A percentile compares a stretch with the other conserved stretches of the same genome.
Evolutionary conservation across 345 rosid genomes (phyloP).

Genomic region (Aquilaria sinensis): DNA sequence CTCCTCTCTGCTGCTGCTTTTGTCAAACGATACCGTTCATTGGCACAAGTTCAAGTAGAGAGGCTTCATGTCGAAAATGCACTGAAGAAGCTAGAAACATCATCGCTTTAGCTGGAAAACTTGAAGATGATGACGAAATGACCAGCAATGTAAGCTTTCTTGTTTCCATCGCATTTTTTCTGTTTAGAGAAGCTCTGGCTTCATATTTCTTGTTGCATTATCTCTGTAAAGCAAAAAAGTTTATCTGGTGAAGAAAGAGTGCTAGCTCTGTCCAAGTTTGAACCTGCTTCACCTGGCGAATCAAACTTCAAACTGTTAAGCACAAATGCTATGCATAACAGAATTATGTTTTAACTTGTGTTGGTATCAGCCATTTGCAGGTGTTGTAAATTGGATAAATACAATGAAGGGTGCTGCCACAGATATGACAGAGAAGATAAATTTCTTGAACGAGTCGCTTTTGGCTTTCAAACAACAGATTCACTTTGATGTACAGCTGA

Average conservation of each 20-base stretch:
- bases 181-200: too few species aligned
- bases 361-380: slow-evolving; percentile 44
- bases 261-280: too few species aligned
- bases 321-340: not conserved
- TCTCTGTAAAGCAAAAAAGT: too few species aligned
- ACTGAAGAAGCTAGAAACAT: slow-evolving; percentile 57
- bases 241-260: too few species aligned
- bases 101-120: slow-evolving; percentile 43
- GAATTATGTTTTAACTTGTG: slow-evolving; percentile 3
- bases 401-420: slow-evolving; percentile 46
- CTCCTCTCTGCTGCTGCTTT: too few species aligned
- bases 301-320: too few species aligned
- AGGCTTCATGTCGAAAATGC: slow-evolving; percentile 44
- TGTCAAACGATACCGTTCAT: too few species aligned
- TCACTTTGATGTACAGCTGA: slow-evolving; percentile 56
- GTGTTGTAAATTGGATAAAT: slow-evolving; percentile 53
- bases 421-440: slow-evolving; percentile 16
- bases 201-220: too few species aligned
- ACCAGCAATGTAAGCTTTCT: slow-evolving; percentile 9
- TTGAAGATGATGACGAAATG: slow-evolving; percentile 32
- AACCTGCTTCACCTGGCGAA: too few species aligned
- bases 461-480: slow-evolving; percentile 42
- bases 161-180: slow-evolving; percentile 2
- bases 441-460: not conserved
- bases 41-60: too few species aligned